Evolutionary conservation across 768 basidiomycete genomes (phyloP), one percentile per base, ranked within the genome.

Genomic region (Suillus fuscotomentosus): DNA sequence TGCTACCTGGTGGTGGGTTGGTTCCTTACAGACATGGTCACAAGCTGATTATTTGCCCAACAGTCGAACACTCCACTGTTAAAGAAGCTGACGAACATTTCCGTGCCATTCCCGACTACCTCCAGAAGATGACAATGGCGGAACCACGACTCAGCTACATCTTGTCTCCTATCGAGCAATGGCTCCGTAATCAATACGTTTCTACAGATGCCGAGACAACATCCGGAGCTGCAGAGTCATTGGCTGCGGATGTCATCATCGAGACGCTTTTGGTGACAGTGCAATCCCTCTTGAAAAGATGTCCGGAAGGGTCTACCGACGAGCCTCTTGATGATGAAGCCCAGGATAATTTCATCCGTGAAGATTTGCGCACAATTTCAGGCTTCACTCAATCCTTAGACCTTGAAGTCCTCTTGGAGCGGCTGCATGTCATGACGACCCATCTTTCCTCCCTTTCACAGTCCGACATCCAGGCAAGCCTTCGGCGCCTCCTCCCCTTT

Each of bases 401-500:
- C 63, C 70, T 89, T 45, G 72, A 78, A 13, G 70, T 74, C 17
- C 76, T 90, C 45, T 66, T 74, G 38, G 71, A 79, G 2, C 78
- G 76, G 5, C 64, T 92, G 31, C 70, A 81, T 36, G 65, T 65
- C 38, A 70, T 82, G 6, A 68, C 89, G 34, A 59, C 70, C 11
- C 68, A 70, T 22, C 72, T 90, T n/a, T 73, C 80, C 3, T 71
- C 72, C 6, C 67, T 75, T 36, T 66, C 78, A 5, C 71, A 74
- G 1, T 68, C 72, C 5, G 71, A 75, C 22, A 68, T 84, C 14
- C 72, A 74, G 51, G 69, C 64, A 36, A 71, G 71, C 56, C 66
- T 87, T 51, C 77, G 76, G 70, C 78, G 84, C 67, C 66, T 88
- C n/a, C 67, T 89, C 10, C 94, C 96, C 1, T 97, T 97, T 85